Conservation (phyloP, 176 grass and related monocot species). For the Miscanthus lutarioriparius region DNA sequence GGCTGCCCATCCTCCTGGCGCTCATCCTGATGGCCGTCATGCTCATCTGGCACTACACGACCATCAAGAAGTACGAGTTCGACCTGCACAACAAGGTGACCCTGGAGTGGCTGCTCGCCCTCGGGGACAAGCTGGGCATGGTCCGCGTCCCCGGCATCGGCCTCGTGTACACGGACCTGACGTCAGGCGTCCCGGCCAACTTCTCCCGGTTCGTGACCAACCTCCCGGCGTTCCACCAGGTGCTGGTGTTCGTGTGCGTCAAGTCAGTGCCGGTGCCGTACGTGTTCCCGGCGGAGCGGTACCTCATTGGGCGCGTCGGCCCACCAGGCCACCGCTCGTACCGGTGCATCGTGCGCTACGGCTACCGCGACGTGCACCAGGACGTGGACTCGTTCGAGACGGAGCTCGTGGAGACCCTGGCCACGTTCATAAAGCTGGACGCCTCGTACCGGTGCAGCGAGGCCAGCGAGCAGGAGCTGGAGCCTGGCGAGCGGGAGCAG, state of each 20-base stretch:
- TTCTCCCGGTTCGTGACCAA: constrained; percentile 98
- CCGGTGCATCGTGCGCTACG: constrained; percentile 92
- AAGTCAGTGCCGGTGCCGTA: constrained; percentile 87
- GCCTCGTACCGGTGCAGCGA: constrained; percentile 44
- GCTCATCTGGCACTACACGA: constrained; percentile 90
- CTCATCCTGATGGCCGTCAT: constrained; percentile 83
- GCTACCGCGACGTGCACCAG: constrained; percentile 96
- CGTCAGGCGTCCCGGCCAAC: constrained; percentile 86
- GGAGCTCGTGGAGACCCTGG: constrained; percentile 74
- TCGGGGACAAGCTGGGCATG: constrained; percentile 91
- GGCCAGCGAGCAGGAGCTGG: constrained; percentile 24
- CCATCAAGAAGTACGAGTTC: constrained; percentile 96
- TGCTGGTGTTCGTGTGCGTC: constrained; percentile 93
- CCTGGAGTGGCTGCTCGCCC: constrained; percentile 89
- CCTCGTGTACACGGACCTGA: constrained; percentile 91
- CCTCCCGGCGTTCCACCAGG: constrained; percentile 85
- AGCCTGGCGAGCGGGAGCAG: constrained; percentile 29
- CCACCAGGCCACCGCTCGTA: constrained; percentile 84
- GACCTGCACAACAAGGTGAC: constrained; percentile 97
- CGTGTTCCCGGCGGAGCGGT: constrained; percentile 80
- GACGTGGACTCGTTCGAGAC: constrained; percentile 90
- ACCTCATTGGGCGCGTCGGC: constrained; percentile 85
- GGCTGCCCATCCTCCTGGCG: constrained; percentile 85
- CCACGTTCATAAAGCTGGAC: constrained; percentile 69
- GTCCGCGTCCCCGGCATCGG: constrained; percentile 94